Base-by-base conservation (phyloP, 2,329 filamentous ascomycete species). In the Malbranchea cinnamomea region DNA sequence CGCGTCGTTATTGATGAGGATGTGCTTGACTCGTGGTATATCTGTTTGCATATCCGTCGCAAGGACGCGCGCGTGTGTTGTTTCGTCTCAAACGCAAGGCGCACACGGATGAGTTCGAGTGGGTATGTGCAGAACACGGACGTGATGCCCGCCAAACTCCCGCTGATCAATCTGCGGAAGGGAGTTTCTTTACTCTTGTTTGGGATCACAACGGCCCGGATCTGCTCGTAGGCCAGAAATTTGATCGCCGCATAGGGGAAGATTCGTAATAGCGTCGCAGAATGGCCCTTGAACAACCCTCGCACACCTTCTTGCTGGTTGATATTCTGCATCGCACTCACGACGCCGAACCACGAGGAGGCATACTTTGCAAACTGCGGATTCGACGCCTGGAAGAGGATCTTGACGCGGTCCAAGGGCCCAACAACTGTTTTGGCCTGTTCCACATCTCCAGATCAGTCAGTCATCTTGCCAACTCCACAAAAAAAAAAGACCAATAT, bases 191-290 rank as follows among this genome's bases (percentile, higher is more conserved):
- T 67, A 4, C 75, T 62, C 30, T 65, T 71, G 21, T 58, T 62
- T 2, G 69, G 70, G 37, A 98, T 95, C 18, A 95, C 49, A 9
- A 75, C 47, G 8, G 78, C 72, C 36, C 89, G 80, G 40, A 94
- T 82, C 56, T 98, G 89, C 54, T 98, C 89, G 60, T 98, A 98
- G 26, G 87, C 85, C 23, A 98, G 70, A 49, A 98, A 98, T 50
- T 98, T 98, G 57, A 95, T 93, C 26, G 81, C 87, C 10, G 87
- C 89, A 53, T 98, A 98, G 4, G 89, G 89, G 46, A 95, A 98
- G 39, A 98, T 92, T 40, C 89, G 77, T 30, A 95, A 66, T 2
- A 98, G 63, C 0, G 89, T 98, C 2, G 85, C 89, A 3, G 84
- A 94, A 53, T 98, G 89, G 5, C 89, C 89, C 30, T 89, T 78